Percentiles rank a stretch among this genome's conserved stretches.
Evolutionary conservation across 306 rosid genomes (phyloP).

Genomic region (Cucurbita maxima): DNA sequence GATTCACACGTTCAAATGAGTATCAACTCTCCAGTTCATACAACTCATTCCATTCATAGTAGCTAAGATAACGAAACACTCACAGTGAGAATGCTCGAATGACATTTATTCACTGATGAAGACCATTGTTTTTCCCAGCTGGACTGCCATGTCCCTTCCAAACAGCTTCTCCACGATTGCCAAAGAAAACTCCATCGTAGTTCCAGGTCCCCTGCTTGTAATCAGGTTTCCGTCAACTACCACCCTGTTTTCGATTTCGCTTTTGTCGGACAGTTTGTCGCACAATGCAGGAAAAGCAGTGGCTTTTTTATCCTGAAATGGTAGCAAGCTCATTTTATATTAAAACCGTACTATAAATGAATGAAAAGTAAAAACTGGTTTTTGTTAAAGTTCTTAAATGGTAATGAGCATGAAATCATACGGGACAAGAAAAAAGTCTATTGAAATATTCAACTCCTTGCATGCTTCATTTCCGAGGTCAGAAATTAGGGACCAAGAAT

Average conservation of each 20-base stretch:
- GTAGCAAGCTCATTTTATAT: background rate
- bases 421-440: background rate
- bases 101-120: slow-evolving; percentile 20
- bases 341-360: background rate
- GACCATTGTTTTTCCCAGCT: slow-evolving; percentile 38
- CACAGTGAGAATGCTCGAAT: background rate
- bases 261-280: slow-evolving; percentile 56
- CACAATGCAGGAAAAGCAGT: slow-evolving; percentile 67
- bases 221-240: slow-evolving; percentile 71
- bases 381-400: background rate
- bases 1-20: background rate
- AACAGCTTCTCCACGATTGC: slow-evolving; percentile 71
- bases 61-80: background rate
- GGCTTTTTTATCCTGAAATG: slow-evolving; percentile 57
- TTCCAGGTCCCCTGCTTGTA: slow-evolving; percentile 88
- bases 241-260: slow-evolving; percentile 64
- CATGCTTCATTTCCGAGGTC: background rate
- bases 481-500: background rate
- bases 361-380: background rate
- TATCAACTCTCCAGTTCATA: background rate
- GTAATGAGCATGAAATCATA: background rate
- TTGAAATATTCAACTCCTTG: background rate
- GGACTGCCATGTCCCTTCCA: slow-evolving; percentile 43
- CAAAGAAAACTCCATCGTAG: slow-evolving; percentile 58
- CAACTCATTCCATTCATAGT: background rate